Percentiles rank a stretch among this genome's conserved stretches.
Conservation (phyloP, 2,329 filamentous ascomycete species). For the Phialophora chinensis region DNA sequence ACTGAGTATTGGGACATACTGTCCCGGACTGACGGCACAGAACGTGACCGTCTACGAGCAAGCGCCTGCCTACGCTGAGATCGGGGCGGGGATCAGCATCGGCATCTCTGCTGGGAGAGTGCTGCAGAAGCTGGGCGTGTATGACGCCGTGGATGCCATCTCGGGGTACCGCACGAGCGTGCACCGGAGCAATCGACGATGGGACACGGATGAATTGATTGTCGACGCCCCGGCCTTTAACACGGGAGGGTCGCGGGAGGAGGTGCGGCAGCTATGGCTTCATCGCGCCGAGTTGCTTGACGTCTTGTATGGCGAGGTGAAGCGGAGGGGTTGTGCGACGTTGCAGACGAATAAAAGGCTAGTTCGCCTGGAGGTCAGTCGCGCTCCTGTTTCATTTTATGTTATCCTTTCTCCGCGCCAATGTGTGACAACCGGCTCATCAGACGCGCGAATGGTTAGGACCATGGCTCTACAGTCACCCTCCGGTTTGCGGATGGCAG, state of each 20-base stretch:
- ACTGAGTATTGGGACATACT: conserved; percentile 15
- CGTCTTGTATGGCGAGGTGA: conserved; percentile 13
- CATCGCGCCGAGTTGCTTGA: conserved; percentile 20
- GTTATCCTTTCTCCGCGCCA: background rate
- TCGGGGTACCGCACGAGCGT: conserved; percentile 15
- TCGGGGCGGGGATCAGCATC: conserved; percentile 14
- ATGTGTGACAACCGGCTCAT: background rate
- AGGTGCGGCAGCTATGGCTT: conserved; percentile 17
- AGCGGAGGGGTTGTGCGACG: conserved; percentile 4
- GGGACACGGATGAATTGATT: conserved; percentile 22
- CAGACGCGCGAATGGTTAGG: background rate
- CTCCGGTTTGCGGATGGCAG: conserved; percentile 14
- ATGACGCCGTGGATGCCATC: conserved; percentile 8
- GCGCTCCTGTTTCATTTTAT: background rate
- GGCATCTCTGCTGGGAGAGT: conserved; percentile 17
- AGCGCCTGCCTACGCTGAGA: conserved; percentile 14
- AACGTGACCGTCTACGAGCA: conserved; percentile 20
- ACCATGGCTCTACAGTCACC: conserved; percentile 8
- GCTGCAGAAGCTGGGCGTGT: conserved; percentile 17
- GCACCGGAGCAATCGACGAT: conserved; percentile 18
- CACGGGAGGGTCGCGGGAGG: conserved; percentile 10
- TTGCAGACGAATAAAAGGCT: conserved; percentile 10
- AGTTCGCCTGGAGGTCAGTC: conserved; percentile 8
- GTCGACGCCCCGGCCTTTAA: conserved; percentile 13
- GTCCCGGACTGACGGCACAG: conserved; percentile 1